phyloP scores from a whole-genome alignment of 2,329 filamentous ascomycete genomes.

The Ophiostoma populinum region DNA sequence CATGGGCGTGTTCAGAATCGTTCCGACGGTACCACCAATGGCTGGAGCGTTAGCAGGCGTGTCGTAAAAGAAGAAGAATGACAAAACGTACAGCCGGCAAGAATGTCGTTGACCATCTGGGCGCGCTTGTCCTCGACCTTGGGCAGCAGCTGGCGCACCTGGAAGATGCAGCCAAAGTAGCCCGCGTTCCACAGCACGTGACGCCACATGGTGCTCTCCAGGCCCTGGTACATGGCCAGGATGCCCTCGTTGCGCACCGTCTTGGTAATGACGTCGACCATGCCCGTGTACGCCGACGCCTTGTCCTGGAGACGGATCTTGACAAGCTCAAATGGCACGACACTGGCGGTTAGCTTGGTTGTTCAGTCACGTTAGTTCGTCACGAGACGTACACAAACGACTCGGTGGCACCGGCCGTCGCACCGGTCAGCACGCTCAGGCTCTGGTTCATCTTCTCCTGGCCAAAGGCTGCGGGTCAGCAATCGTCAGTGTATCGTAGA shows the following conservation, averaged over 20 bases:
- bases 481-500: not conserved
- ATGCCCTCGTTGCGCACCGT: conserved; percentile 32
- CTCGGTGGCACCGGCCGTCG: conserved; percentile 87
- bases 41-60: conserved; percentile 17
- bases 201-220: conserved; percentile 93
- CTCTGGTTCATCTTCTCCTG: conserved; percentile 77
- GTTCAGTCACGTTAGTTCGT: no score
- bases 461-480: conserved; percentile 44
- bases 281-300: conserved; percentile 75
- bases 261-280: conserved; percentile 64
- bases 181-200: conserved; percentile 79
- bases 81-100: conserved; percentile 44
- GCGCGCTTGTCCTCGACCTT: conserved; percentile 61
- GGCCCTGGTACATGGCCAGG: conserved; percentile 85
- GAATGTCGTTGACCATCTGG: conserved; percentile 73
- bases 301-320: conserved; percentile 97
- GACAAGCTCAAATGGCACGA: conserved; percentile 94
- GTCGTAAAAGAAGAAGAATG: no score
- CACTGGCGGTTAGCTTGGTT: conserved; percentile 20
- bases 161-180: conserved; percentile 98
- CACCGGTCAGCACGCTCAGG: conserved; percentile 82
- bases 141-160: conserved; percentile 74
- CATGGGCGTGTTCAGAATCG: conserved; percentile 85
- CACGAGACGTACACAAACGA: conserved; percentile 40
- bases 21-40: conserved; percentile 75